These are phyloP conservation scores for Candida insectalens DNA, from an alignment of 805 yeast genomes.

Conservation along the genomic window DNA sequence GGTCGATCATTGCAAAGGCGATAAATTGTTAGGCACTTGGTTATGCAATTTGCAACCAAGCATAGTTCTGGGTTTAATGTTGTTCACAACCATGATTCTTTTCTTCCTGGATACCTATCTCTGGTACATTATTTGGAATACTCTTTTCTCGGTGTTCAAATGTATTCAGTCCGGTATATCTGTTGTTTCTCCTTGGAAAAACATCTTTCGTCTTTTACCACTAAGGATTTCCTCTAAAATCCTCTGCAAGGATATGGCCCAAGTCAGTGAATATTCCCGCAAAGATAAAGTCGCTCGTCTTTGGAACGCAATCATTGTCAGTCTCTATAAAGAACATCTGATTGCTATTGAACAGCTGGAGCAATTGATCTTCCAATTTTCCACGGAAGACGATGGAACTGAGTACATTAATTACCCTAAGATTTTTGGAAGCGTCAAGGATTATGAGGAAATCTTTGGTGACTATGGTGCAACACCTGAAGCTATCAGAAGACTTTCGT, in stretches of 20 bases:
- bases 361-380: slow-evolving; percentile 48
- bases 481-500: slow-evolving; percentile 75
- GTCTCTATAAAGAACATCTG: slow-evolving; percentile 76
- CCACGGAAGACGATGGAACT: slow-evolving; percentile 27
- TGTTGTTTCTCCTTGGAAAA: slow-evolving; percentile 85
- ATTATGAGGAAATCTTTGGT: slow-evolving; percentile 33
- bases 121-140: slow-evolving; percentile 56
- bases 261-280: slow-evolving; percentile 26
- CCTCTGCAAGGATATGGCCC: slow-evolving; percentile 28
- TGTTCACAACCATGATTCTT: slow-evolving; percentile 35
- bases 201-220: slow-evolving; percentile 67
- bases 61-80: slow-evolving; percentile 39
- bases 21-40: slow-evolving; percentile 38
- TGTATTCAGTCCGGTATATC: slow-evolving; percentile 68
- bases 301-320: slow-evolving; percentile 78
- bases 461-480: slow-evolving; percentile 51
- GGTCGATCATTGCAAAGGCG: slow-evolving; percentile 53
- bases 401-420: slow-evolving; percentile 55
- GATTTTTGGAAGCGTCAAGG: slow-evolving; percentile 78
- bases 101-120: slow-evolving; percentile 47
- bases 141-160: slow-evolving; percentile 59
- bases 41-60: slow-evolving; percentile 50
- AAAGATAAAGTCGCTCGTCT: slow-evolving; percentile 55
- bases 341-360: slow-evolving; percentile 66
- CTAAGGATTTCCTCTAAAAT: slow-evolving; percentile 67